Conservation (phyloP, 257 asterid species). For the Solanum neorickii region DNA sequence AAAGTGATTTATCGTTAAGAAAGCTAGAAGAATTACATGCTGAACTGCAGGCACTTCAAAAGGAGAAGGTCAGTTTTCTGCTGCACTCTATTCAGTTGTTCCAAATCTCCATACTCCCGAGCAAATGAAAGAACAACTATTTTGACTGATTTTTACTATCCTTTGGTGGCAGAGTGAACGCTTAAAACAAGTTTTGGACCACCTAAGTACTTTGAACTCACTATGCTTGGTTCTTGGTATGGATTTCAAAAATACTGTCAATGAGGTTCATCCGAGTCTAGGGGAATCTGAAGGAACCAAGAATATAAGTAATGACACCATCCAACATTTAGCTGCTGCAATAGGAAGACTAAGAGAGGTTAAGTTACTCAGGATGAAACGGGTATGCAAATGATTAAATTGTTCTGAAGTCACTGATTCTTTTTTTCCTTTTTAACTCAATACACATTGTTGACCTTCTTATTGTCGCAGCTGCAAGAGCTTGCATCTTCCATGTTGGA, state of each 20-base stretch:
- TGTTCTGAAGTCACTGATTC: neutral
- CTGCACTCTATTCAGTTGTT: neutral
- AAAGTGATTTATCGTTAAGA: slow-evolving; percentile 69
- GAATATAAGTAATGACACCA: slow-evolving; percentile 59
- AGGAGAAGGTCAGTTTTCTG: slow-evolving; percentile 55
- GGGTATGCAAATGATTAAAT: slow-evolving; percentile 29
- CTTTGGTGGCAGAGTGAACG: slow-evolving; percentile 66
- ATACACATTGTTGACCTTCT: slow-evolving; percentile 8
- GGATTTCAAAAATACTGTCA: slow-evolving; percentile 62
- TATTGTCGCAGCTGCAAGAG: slow-evolving; percentile 58
- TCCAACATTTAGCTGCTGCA: slow-evolving; percentile 52
- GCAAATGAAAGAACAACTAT: neutral
- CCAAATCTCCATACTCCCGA: neutral
- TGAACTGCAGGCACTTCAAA: slow-evolving; percentile 71
- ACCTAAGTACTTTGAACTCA: slow-evolving; percentile 50
- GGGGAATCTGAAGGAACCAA: slow-evolving; percentile 62
- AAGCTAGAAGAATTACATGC: slow-evolving; percentile 70
- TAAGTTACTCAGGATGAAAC: slow-evolving; percentile 76
- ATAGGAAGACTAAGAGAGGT: slow-evolving; percentile 53
- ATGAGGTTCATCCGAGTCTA: slow-evolving; percentile 75
- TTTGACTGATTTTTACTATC: neutral
- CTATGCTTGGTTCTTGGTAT: slow-evolving; percentile 87
- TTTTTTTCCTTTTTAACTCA: neutral
- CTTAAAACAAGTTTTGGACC: slow-evolving; percentile 60
- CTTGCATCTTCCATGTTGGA: slow-evolving; percentile 80